Percentiles rank a stretch among this genome's conserved stretches.
phyloP scores from a whole-genome alignment of 768 basidiomycete genomes.

The Mycena leptocephala region DNA sequence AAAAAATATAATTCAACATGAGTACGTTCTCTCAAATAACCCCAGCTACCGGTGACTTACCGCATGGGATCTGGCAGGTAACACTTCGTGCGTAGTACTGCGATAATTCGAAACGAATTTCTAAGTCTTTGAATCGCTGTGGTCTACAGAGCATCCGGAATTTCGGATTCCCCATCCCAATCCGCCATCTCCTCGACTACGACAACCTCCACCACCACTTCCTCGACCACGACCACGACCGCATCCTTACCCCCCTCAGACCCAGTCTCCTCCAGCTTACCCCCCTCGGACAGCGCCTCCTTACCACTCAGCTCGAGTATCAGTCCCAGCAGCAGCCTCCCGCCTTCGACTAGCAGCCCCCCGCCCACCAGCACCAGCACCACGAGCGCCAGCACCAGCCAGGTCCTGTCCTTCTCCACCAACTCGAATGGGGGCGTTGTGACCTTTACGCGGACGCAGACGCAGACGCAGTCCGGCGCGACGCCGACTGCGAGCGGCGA shows the following conservation, averaged over 20 bases:
- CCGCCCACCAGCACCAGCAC: background rate
- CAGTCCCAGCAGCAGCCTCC: background rate
- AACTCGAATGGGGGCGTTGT: background rate
- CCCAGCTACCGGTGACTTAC: background rate
- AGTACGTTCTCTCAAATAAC: background rate
- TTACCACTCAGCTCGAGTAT: background rate
- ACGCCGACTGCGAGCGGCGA: background rate
- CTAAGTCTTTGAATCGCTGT: too few relatives aligned
- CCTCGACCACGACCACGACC: background rate
- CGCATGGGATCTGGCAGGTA: background rate
- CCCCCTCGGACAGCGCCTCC: background rate
- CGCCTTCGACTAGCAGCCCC: background rate
- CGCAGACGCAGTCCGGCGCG: background rate
- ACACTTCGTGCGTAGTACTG: background rate
- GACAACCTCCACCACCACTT: background rate
- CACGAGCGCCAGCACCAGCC: background rate
- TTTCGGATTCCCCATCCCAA: too few relatives aligned
- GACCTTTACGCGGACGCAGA: background rate
- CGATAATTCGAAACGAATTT: too few relatives aligned
- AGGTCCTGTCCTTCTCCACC: background rate
- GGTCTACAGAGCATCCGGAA: too few relatives aligned
- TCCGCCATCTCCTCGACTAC: too few relatives aligned
- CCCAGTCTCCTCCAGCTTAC: background rate
- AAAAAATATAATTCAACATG: slow-evolving; percentile 4
- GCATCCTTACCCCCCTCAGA: background rate